Percentiles rank a stretch among this genome's conserved stretches.
These are phyloP conservation scores for Fusarium papillatum DNA, from an alignment of 2,329 filamentous ascomycete genomes.

Conservation along the genomic window DNA sequence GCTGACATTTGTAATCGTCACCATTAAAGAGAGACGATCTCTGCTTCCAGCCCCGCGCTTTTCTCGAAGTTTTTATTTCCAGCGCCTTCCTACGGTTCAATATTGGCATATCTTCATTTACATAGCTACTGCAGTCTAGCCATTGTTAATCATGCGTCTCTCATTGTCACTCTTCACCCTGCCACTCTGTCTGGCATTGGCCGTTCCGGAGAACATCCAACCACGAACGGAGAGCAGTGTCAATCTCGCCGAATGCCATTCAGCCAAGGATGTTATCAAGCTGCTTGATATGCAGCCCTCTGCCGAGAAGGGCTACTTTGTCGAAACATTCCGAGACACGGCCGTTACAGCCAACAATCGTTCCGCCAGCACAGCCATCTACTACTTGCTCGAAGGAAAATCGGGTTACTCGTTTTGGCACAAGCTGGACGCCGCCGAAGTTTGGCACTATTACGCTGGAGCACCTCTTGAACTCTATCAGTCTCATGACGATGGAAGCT, in stretches of 20 bases:
- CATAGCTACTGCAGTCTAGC: background rate
- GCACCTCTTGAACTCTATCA: conserved; percentile 62
- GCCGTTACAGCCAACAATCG: conserved; percentile 47
- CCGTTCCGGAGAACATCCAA: conserved; percentile 8
- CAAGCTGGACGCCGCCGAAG: conserved; percentile 60
- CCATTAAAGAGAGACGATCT: background rate
- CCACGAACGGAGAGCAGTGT: background rate
- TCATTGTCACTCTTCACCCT: conserved; percentile 2
- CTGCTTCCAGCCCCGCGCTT: background rate
- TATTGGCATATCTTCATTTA: background rate
- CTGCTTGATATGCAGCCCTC: conserved; percentile 58
- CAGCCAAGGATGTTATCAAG: conserved; percentile 58
- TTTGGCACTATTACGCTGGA: conserved; percentile 68
- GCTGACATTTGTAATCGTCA: background rate
- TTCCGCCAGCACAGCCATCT: conserved; percentile 63
- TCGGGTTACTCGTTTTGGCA: conserved; percentile 63
- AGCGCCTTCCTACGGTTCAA: background rate
- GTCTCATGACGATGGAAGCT: conserved; percentile 57
- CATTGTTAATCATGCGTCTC: background rate
- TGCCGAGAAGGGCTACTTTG: conserved; percentile 63
- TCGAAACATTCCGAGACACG: conserved; percentile 60
- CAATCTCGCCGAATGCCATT: background rate
- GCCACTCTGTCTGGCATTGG: conserved; percentile 6
- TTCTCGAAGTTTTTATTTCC: background rate
- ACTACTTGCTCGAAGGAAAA: conserved; percentile 63